Conservation (phyloP, 495 filamentous ascomycete species). For the Neurospora tetraspora region DNA sequence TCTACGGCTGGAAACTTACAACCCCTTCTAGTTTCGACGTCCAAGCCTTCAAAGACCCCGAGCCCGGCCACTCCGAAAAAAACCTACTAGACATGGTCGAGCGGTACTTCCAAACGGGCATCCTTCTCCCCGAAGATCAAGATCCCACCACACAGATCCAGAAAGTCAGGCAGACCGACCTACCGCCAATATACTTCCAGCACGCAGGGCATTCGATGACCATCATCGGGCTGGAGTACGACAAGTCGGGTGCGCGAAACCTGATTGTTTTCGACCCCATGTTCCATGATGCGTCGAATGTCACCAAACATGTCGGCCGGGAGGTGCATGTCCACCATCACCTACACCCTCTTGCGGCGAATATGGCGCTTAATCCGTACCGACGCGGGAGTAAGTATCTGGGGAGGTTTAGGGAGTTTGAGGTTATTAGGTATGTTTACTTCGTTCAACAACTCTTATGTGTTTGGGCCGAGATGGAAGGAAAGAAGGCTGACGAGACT, state of each 20-base stretch:
- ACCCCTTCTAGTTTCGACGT: slow-evolving; percentile 22
- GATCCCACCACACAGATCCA: background rate
- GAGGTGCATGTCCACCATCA: slow-evolving; percentile 33
- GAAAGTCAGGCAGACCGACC: slow-evolving; percentile 55
- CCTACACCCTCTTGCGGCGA: slow-evolving; percentile 18
- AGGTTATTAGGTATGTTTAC: slow-evolving; percentile 58
- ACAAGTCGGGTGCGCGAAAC: slow-evolving; percentile 52
- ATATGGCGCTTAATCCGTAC: slow-evolving; percentile 55
- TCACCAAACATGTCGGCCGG: slow-evolving; percentile 45
- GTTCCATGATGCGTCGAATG: slow-evolving; percentile 57
- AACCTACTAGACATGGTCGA: slow-evolving; percentile 58
- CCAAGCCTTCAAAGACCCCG: slow-evolving; percentile 26
- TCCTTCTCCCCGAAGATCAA: slow-evolving; percentile 10
- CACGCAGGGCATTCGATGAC: slow-evolving; percentile 87
- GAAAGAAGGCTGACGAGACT: background rate
- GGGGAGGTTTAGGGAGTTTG: slow-evolving; percentile 62
- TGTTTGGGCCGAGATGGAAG: background rate
- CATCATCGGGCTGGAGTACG: slow-evolving; percentile 74
- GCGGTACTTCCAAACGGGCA: slow-evolving; percentile 55
- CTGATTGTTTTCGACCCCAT: slow-evolving; percentile 86
- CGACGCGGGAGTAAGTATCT: slow-evolving; percentile 58
- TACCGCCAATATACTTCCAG: slow-evolving; percentile 87
- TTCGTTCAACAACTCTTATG: too few species aligned
- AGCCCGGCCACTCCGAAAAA: slow-evolving; percentile 21
- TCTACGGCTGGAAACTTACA: background rate